Evolutionary conservation across 768 basidiomycete genomes (phyloP).

Genomic region (Lactarius sanguifluus): DNA sequence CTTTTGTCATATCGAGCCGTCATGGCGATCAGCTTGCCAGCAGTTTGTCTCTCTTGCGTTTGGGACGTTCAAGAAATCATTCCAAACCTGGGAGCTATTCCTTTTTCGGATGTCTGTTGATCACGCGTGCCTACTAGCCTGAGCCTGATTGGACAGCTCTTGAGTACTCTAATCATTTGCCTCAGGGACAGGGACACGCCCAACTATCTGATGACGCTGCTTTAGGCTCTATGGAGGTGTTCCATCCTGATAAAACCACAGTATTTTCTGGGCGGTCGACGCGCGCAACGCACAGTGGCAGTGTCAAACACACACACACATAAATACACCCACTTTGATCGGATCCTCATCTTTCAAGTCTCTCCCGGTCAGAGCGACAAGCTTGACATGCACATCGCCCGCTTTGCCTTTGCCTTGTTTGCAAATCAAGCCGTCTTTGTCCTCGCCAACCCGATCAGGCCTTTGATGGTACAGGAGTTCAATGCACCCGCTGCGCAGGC

Average conservation of each 20-base stretch:
- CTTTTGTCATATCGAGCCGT: no score
- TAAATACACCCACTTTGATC: neutral
- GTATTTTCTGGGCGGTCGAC: neutral
- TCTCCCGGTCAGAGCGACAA: neutral
- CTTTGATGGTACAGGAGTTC: neutral
- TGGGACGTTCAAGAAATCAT: neutral
- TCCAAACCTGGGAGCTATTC: neutral
- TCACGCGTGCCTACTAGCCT: neutral
- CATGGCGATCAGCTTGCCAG: neutral
- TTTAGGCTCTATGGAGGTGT: neutral
- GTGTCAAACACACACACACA: neutral
- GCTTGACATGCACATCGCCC: constrained; percentile 3
- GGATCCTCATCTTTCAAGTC: neutral
- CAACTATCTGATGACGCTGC: no score
- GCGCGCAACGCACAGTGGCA: neutral
- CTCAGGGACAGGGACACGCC: neutral
- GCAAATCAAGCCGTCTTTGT: constrained; percentile 3
- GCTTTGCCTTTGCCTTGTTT: neutral
- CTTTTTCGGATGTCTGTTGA: neutral
- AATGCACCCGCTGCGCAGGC: neutral
- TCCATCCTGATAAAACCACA: neutral
- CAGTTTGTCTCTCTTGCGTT: neutral
- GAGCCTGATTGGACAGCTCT: neutral
- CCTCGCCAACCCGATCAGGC: neutral
- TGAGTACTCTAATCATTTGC: neutral